These are phyloP conservation scores for Puccinia coronata DNA, from an alignment of 1,284 basidiomycete species.

Conservation along the genomic window DNA sequence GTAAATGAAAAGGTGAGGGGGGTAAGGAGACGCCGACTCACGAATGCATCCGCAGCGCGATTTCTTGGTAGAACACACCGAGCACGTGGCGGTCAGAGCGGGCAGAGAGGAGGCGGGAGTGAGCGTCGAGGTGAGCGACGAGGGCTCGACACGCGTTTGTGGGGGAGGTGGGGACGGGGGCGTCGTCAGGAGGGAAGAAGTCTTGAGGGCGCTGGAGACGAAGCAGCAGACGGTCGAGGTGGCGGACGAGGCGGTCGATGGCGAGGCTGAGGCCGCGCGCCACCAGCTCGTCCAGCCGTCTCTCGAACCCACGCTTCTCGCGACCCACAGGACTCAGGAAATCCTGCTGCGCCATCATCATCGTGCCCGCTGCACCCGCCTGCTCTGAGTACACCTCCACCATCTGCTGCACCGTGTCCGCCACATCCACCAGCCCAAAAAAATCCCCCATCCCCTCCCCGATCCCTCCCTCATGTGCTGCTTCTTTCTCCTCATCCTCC, in stretches of 20 bases:
- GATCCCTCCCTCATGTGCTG: neutral
- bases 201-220: conserved; percentile 79
- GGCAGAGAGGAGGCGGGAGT: conserved; percentile 85
- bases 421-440: conserved; percentile 94
- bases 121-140: conserved; percentile 79
- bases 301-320: conserved; percentile 95
- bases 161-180: conserved; percentile 61
- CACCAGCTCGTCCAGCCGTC: conserved; percentile 84
- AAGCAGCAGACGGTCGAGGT: conserved; percentile 90
- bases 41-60: conserved; percentile 87
- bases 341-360: conserved; percentile 83
- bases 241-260: conserved; percentile 92
- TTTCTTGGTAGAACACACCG: conserved; percentile 96
- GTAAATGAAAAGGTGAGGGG: conserved; percentile 54
- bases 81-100: conserved; percentile 93
- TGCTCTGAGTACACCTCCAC: conserved; percentile 97
- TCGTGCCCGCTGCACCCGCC: conserved; percentile 82
- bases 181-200: conserved; percentile 9
- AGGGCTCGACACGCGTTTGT: conserved; percentile 83
- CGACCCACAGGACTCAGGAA: conserved; percentile 90
- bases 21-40: conserved; percentile 56
- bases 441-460: conserved; percentile 82
- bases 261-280: conserved; percentile 89
- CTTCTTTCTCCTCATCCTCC: neutral
- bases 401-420: conserved; percentile 96